phyloP scores from a whole-genome alignment of 116 monocot genomes.

The Zostera marina region DNA sequence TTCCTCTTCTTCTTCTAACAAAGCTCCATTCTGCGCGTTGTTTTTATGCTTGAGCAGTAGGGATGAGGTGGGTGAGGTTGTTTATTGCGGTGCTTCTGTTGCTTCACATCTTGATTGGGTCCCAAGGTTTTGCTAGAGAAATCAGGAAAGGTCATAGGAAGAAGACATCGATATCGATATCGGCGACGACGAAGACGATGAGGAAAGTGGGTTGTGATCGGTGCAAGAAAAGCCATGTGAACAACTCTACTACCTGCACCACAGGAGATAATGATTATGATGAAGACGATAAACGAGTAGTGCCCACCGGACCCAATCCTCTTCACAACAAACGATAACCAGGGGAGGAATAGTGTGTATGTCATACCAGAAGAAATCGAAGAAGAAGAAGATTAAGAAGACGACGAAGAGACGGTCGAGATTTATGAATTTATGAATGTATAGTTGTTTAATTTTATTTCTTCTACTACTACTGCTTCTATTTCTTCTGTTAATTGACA shows the following conservation, averaged over 20 bases:
- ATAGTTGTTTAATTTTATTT: too few relatives aligned
- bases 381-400: too few relatives aligned
- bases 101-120: background rate
- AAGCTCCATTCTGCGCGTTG: background rate
- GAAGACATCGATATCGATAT: background rate
- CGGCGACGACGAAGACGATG: too few relatives aligned
- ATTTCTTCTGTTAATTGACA: too few relatives aligned
- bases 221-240: background rate
- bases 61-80: background rate
- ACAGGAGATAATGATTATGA: background rate
- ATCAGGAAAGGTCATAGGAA: background rate
- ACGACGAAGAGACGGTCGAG: too few relatives aligned
- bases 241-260: background rate
- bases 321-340: background rate
- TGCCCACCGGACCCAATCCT: too few relatives aligned
- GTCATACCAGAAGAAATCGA: background rate
- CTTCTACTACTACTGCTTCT: too few relatives aligned
- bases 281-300: background rate
- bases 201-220: too few relatives aligned
- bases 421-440: too few relatives aligned
- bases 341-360: background rate
- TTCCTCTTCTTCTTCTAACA: background rate
- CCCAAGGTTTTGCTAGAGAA: background rate
- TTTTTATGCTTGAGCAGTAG: background rate
- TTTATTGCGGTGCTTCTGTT: background rate